Percentiles rank a stretch among this genome's conserved stretches.
These are phyloP conservation scores for Xylaria sp. DNA, from an alignment of 2,329 filamentous ascomycete species.

Conservation along the genomic window DNA sequence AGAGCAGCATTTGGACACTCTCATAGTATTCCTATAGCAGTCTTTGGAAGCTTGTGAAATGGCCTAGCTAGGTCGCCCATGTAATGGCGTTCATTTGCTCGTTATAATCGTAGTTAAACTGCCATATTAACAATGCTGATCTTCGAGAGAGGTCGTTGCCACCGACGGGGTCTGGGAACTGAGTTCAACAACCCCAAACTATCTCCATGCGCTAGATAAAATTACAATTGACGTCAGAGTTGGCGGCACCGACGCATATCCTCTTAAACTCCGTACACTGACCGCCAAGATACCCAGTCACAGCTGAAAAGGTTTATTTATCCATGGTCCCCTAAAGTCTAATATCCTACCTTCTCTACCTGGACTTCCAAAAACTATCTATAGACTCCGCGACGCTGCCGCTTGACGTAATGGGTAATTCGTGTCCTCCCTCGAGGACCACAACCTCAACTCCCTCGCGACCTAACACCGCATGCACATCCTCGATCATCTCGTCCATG, in stretches of 20 bases:
- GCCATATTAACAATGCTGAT: too few species aligned
- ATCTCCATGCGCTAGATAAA: background rate
- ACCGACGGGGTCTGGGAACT: too few species aligned
- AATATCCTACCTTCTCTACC: background rate
- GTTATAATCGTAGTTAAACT: too few species aligned
- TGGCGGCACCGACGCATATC: background rate
- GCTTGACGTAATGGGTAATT: slow-evolving; percentile 72
- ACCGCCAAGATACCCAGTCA: background rate
- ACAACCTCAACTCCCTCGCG: slow-evolving; percentile 66
- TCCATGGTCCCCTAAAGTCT: background rate
- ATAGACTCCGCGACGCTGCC: slow-evolving; percentile 64
- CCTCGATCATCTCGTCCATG: slow-evolving; percentile 71
- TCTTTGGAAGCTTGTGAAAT: background rate
- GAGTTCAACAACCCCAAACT: too few species aligned
- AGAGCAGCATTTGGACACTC: background rate
- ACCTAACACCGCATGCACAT: slow-evolving; percentile 68
- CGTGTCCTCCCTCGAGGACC: slow-evolving; percentile 73
- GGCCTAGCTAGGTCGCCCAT: background rate
- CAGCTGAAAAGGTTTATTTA: slow-evolving; percentile 8
- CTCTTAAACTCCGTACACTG: background rate
- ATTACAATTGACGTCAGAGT: background rate
- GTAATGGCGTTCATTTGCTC: too few species aligned
- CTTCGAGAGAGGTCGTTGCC: background rate
- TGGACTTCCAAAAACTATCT: slow-evolving; percentile 38
- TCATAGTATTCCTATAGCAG: background rate